Evolutionary conservation across 2,329 filamentous ascomycete genomes (phyloP), one percentile per base, ranked within the genome.

Genomic region (Byssochlamys sp.): DNA sequence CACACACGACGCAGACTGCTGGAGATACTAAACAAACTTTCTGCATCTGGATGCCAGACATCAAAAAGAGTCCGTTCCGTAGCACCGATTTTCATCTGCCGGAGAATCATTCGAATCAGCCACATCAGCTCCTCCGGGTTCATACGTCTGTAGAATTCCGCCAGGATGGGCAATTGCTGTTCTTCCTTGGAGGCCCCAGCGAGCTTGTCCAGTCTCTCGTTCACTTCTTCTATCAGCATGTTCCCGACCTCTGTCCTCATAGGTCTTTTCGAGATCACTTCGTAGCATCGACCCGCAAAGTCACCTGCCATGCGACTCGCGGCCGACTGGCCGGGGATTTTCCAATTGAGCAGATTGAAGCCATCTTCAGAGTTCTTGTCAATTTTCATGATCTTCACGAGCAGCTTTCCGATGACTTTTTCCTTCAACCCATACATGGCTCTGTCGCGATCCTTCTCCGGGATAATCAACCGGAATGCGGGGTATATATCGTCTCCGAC

Each of bases 351-450:
- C 26, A 99, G 79, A 62, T 84, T 90, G 68, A 87, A 87, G 0
- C 87, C 92, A 75, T 97, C 92, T 61, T 95, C 90, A 0, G 90
- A 95, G 65, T 91, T 86, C 66, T 87, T 89, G 75, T 91, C 87
- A 66, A 99, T 95, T 69, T 91, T 92, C 79, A 96, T 87, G 45
- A 96, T 81, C 69, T 91, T 92, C 58, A 96, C 89, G n/a, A 97
- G 78, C 24, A 97, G 76, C 69, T 91, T 96, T 9, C 87, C 92
- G 59, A 99, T 91, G 4, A 86, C 84, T 69, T 88, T 91, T 76
- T 99, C 94, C 69, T 97, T 97, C 48, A 99, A 78, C 0, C 92
- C 90, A 67, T 97, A 99, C 78, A 96, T 91, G 19, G 88, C 88
- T 53, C 94, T 84, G 67, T 97, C 91, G 45, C 91, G 84, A 68